Evolutionary conservation across 495 filamentous ascomycete species (phyloP), one percentile per base, ranked within the genome.

Genomic region (Tetracladium marchalianum): DNA sequence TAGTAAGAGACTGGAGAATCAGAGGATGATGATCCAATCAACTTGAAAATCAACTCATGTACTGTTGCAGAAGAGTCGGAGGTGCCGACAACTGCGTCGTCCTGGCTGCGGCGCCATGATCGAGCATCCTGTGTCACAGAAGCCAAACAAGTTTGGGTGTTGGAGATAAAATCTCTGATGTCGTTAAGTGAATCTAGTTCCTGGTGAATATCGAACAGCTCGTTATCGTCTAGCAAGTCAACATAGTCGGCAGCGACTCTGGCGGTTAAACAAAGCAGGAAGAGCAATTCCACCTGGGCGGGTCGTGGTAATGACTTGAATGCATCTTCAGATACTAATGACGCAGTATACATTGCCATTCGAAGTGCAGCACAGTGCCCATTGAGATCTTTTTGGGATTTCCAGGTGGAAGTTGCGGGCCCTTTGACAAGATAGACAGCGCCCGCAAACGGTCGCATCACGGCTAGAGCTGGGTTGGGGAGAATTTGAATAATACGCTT

Each of bases 291-390:
- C 8, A 60, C 51, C 12, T 54, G 31, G 0, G 67, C 60, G 0
- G 70, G 24, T 0, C 52, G 39, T 9, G 62, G 36, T 6, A 68
- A 18, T 27, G 22, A 27, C 22, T 27, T 27, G 7, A 60, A 37
- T 8, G 66, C 50, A 0, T 55, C 57, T 9, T 58, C 54, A 0
- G 55, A 60, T 11, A 90, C 48, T 11, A 89, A 55, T 41, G 67
- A 71, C 11, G 70, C 65, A 0, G 75, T 73, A 61, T 85, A 94
- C 36, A 76, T 62, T 13, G 81, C 76, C 66, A 93, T 80, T 41
- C 92, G 71, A 27, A 90, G 75, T 13, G 85, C 77, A 43, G 75
- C 67, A 1, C 87, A 88, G 16, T 77, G 77, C 1, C 84, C 85
- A 41, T 70, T 69, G 2, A 66, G 64, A 63, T 96, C 89, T 35